Evolutionary conservation across 306 rosid species (phyloP), one percentile per base, ranked within the genome.

Genomic region (Ormosia emarginata): DNA sequence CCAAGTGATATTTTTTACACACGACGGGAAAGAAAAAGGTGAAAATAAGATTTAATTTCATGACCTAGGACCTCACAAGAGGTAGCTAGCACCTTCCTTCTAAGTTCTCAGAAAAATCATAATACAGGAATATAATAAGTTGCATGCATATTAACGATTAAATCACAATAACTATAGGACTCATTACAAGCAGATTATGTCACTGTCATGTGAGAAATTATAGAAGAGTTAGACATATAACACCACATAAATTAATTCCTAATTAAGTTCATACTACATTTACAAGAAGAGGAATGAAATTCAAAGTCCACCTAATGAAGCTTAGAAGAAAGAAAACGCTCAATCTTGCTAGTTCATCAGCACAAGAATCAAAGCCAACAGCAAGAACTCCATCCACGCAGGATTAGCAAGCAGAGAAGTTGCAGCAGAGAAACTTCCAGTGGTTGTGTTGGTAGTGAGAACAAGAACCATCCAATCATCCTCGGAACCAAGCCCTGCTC

Each of bases 401-500:
- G 18, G 8, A 32, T 40, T 7, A 58, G 18, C 37, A 74, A 43
- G 85, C 58, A 63, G 41, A 40, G 86, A 69, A 75, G 81, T 53
- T 3, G 90, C 74, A 59, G 88, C 77, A 17, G 94, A 50, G n/a
- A 95, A 89, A 71, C 81, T 85, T 24, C 98, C 96, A 1, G 75
- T 8, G 0, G 77, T 40, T 0, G 94, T 39, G 53, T 79, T 87
- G 2, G 97, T 88, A 30, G 85, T 88, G 78, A 93, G 78, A 79
- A 91, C 91, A 55, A 92, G 87, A 43, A 95, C 87, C 91, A 93
- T 89, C 99, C 99, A 95, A 59, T 95, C 94, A 49, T 90, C 78
- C 81, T 95, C 90, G 10, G 88, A 82, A n/a, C 94, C 96, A 49
- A 95, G 79, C 2, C 99, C 99, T 3, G 73, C 89, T 0, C 94